Percentiles rank a stretch among this genome's conserved stretches.
These are phyloP conservation scores for Apiotrichum sp. DNA, from an alignment of 1,284 basidiomycete species.

Conservation along the genomic window DNA sequence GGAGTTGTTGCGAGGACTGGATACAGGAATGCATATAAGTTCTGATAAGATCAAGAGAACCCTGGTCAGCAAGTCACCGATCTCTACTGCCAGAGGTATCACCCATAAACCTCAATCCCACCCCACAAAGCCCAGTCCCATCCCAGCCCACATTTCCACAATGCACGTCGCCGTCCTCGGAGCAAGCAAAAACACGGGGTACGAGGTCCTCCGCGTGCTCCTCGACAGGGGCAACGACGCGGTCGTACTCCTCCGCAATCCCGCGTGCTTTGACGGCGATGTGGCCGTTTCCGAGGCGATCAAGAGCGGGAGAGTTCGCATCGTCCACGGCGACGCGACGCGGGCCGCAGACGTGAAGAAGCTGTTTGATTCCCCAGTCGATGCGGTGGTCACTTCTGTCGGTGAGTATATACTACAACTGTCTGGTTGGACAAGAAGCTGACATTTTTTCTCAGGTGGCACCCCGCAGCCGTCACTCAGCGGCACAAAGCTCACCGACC, in stretches of 20 bases:
- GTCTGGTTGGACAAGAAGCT: not conserved
- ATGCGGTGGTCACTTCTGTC: constrained; percentile 23
- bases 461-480: constrained; percentile 10
- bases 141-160: not conserved
- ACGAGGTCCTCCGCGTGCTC: constrained; percentile 11
- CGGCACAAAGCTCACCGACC: constrained; percentile 21
- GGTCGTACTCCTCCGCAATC: constrained; percentile 20
- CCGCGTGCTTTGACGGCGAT: constrained; percentile 17
- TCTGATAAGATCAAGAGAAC: too few relatives aligned
- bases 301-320: constrained; percentile 11
- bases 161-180: constrained; percentile 23
- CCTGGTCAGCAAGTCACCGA: too few relatives aligned
- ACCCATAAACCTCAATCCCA: not conserved
- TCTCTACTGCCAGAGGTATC: not conserved
- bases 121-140: not conserved
- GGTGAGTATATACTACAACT: constrained; percentile 18
- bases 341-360: constrained; percentile 18
- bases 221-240: not conserved
- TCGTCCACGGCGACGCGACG: constrained; percentile 29
- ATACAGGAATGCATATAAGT: too few relatives aligned
- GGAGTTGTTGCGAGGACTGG: too few relatives aligned
- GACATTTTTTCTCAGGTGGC: constrained; percentile 9
- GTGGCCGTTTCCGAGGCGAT: constrained; percentile 8
- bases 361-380: constrained; percentile 17
- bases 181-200: constrained; percentile 21